Conservation (phyloP, 805 yeast genomes). For the Priceomyces fermenticarens region DNA sequence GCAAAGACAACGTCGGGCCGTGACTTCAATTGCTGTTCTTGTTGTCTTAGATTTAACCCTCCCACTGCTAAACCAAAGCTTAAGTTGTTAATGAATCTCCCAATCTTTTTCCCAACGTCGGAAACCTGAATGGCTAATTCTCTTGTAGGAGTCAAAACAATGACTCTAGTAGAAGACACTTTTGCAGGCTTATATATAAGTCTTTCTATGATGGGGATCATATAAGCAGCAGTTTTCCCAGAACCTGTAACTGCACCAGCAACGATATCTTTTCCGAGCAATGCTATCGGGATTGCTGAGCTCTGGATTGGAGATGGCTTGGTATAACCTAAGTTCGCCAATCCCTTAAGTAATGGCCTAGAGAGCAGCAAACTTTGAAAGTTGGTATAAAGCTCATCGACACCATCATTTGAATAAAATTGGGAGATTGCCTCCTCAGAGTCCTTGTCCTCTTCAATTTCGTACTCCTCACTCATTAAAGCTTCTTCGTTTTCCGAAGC, state of each 20-base stretch:
- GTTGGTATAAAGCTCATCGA: slow-evolving; percentile 50
- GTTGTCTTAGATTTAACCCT: slow-evolving; percentile 92
- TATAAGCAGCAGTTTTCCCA: slow-evolving; percentile 98
- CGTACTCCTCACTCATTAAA: slow-evolving; percentile 24
- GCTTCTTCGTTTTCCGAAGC: slow-evolving; percentile 16
- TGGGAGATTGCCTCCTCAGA: slow-evolving; percentile 80
- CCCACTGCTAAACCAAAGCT: slow-evolving; percentile 97
- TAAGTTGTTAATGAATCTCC: slow-evolving; percentile 69
- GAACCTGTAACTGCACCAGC: slow-evolving; percentile 99
- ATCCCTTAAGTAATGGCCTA: slow-evolving; percentile 84
- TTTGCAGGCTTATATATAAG: slow-evolving; percentile 83
- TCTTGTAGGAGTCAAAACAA: slow-evolving; percentile 93
- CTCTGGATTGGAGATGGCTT: slow-evolving; percentile 93
- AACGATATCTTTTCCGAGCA: slow-evolving; percentile 91
- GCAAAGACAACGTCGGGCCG: slow-evolving; percentile 97
- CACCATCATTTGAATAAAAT: slow-evolving; percentile 60
- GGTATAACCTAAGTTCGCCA: slow-evolving; percentile 76
- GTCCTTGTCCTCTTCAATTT: slow-evolving; percentile 49
- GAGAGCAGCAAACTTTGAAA: slow-evolving; percentile 81
- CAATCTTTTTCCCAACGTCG: slow-evolving; percentile 87
- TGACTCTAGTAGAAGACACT: slow-evolving; percentile 83
- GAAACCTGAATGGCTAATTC: slow-evolving; percentile 95
- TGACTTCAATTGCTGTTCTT: slow-evolving; percentile 87
- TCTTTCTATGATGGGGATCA: slow-evolving; percentile 94
- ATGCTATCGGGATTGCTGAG: slow-evolving; percentile 89